Base-by-base conservation (phyloP, 1,284 basidiomycete species). In the Trichosporon faecale region DNA sequence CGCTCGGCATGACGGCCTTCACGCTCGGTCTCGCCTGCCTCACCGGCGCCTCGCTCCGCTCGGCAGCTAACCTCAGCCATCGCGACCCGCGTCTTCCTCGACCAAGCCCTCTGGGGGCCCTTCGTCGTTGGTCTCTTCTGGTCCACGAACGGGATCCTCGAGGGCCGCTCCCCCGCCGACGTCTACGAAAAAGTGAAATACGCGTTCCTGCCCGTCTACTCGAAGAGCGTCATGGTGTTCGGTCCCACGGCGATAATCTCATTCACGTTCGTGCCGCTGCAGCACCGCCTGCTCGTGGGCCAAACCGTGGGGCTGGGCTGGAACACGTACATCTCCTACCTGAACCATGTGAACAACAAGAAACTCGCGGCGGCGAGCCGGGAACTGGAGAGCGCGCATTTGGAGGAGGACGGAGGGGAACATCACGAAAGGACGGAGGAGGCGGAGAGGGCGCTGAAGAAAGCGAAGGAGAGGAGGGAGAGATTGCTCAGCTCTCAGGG, bases 221-320 rank as follows among this genome's bases (percentile, higher is more conserved):
- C 76, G 18, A 77, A 77, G 70, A 75, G 76, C 0, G 71, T 80
- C 18, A 86, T 84, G n/a, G 91, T 93, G 11, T 94, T 91, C 79
- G 86, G 90, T 60, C 93, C 93, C 0, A 88, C 91, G 0, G 92
- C 94, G 78, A 79, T 91, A 68, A 84, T 93, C 85, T 94, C 94
- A 84, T 94, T 94, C 77, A 85, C 89, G 8, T 46, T 94, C 66
- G 87, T 94, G 0, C 93, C 93, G 0, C 87, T 87, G 2, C 92
- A 93, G 76, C 85, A 93, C 67, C 88, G 92, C 21, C 89, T 94
- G 72, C 86, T 91, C 11, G 85, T 91, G n/a, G 87, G 93, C 25
- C 88, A 92, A 76, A 87, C 90, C 18, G 91, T 95, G 67, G 91
- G 90, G 69, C 85, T 95, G 68, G 91, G 77, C 37, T 94, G 92